phyloP scores from a whole-genome alignment of 2,329 filamentous ascomycete genomes.

The Arthrobotrys sinensis region DNA sequence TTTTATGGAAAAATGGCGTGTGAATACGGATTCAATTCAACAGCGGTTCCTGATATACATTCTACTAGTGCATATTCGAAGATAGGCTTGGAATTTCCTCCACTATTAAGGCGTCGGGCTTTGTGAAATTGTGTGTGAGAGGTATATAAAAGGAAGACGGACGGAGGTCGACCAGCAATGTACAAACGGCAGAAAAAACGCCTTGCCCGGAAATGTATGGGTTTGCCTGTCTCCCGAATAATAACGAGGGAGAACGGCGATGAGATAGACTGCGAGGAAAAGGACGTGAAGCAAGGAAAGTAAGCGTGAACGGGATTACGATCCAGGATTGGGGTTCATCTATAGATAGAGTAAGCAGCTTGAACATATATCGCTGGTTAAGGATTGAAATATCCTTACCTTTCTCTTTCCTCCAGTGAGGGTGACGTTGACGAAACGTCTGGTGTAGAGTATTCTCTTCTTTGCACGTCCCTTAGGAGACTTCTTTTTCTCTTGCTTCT shows the following conservation, averaged over 20 bases:
- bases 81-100: conserved; percentile 41
- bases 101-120: conserved; percentile 52
- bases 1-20: not conserved
- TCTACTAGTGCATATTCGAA: conserved; percentile 52
- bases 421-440: conserved; percentile 98
- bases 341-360: conserved; percentile 66
- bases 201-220: conserved; percentile 54
- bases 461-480: conserved; percentile 95
- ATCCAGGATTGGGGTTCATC: conserved; percentile 89
- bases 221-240: conserved; percentile 27
- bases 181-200: conserved; percentile 60
- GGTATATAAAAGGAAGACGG: conserved; percentile 55
- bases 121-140: conserved; percentile 48
- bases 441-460: conserved; percentile 93
- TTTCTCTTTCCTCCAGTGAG: conserved; percentile 98
- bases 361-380: conserved; percentile 11
- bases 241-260: conserved; percentile 24
- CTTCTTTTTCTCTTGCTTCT: conserved; percentile 96
- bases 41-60: conserved; percentile 55
- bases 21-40: conserved; percentile 47
- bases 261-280: conserved; percentile 30
- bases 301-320: conserved; percentile 39
- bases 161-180: conserved; percentile 55
- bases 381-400: conserved; percentile 72
- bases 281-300: conserved; percentile 35